Conservation (phyloP, 1,284 basidiomycete species). For the Puccinia horiana region DNA sequence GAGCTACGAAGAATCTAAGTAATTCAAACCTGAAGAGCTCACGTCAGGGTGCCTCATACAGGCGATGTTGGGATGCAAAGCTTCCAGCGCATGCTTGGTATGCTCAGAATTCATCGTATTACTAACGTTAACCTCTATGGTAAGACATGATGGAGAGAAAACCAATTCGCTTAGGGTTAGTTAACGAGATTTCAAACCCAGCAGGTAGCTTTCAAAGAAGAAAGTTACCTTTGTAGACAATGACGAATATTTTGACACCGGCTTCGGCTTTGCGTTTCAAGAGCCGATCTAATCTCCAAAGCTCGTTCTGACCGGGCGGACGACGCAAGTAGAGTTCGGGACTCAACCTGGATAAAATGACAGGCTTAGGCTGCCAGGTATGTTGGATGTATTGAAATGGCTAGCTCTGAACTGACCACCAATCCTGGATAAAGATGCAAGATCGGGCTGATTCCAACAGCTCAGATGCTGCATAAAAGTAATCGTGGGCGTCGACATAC, state of each 20-base stretch:
- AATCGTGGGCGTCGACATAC: slow-evolving; percentile 63
- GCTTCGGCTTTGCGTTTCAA: slow-evolving; percentile 82
- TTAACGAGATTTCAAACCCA: slow-evolving; percentile 20
- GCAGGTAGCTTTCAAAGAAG: slow-evolving; percentile 73
- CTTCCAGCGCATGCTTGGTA: slow-evolving; percentile 70
- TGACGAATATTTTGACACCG: slow-evolving; percentile 82
- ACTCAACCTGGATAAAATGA: slow-evolving; percentile 66
- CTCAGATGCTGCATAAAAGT: slow-evolving; percentile 88
- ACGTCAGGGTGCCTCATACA: slow-evolving; percentile 65
- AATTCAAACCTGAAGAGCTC: not conserved
- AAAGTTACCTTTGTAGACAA: slow-evolving; percentile 62
- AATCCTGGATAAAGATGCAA: slow-evolving; percentile 74
- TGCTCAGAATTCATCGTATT: slow-evolving; percentile 77
- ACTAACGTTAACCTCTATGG: slow-evolving; percentile 72
- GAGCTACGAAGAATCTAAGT: not conserved
- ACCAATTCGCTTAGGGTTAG: not conserved
- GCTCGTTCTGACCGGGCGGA: slow-evolving; percentile 75
- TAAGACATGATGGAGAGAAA: not conserved
- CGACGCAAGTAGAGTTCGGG: slow-evolving; percentile 88
- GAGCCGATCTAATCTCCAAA: slow-evolving; percentile 82
- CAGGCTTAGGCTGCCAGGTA: not conserved
- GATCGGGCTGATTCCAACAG: slow-evolving; percentile 68
- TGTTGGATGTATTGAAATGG: not conserved
- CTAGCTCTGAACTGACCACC: slow-evolving; percentile 63
- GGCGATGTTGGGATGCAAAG: slow-evolving; percentile 79